Percentiles rank a stretch among this genome's conserved stretches.
Conservation (phyloP, 257 asterid species). For the Eucommia ulmoides region DNA sequence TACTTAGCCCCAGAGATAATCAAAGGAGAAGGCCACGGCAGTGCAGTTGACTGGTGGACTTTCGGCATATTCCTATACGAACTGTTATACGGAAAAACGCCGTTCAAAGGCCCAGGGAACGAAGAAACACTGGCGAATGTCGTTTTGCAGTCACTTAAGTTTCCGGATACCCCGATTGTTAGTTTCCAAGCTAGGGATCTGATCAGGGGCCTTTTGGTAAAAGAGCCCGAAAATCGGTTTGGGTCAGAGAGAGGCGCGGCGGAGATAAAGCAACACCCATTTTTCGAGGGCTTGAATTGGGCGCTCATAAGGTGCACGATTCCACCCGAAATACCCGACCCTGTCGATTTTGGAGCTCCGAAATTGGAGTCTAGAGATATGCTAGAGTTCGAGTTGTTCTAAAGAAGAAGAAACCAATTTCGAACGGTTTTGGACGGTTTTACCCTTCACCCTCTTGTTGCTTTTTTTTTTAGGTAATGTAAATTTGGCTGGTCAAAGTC, state of each 20-base stretch:
- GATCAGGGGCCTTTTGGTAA: conserved; percentile 55
- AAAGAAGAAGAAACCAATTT: conserved; percentile 5
- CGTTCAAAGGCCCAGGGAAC: conserved; percentile 67
- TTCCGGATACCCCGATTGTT: conserved; percentile 72
- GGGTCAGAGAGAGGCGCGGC: conserved; percentile 83
- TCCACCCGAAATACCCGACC: conserved; percentile 69
- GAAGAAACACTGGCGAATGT: conserved; percentile 82
- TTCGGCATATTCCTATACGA: conserved; percentile 76
- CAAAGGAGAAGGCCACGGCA: conserved; percentile 90
- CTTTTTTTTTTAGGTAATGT: background rate
- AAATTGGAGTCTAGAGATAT: no score
- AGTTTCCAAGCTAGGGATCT: conserved; percentile 79
- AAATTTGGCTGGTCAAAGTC: background rate
- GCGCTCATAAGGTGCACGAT: conserved; percentile 69
- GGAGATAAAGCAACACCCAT: conserved; percentile 84
- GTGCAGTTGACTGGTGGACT: conserved; percentile 99
- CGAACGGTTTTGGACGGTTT: no score
- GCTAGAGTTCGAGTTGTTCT: conserved; percentile 71
- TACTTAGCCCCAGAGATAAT: conserved; percentile 93
- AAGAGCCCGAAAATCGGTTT: conserved; percentile 68
- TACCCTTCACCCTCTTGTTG: no score
- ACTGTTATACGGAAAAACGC: conserved; percentile 83
- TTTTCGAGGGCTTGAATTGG: conserved; percentile 85
- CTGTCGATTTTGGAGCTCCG: conserved; percentile 21
- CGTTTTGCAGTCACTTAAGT: conserved; percentile 49